These are phyloP conservation scores for Gracilaria gracilis DNA, from an alignment of 23 red algal genomes.

Conservation along the genomic window DNA sequence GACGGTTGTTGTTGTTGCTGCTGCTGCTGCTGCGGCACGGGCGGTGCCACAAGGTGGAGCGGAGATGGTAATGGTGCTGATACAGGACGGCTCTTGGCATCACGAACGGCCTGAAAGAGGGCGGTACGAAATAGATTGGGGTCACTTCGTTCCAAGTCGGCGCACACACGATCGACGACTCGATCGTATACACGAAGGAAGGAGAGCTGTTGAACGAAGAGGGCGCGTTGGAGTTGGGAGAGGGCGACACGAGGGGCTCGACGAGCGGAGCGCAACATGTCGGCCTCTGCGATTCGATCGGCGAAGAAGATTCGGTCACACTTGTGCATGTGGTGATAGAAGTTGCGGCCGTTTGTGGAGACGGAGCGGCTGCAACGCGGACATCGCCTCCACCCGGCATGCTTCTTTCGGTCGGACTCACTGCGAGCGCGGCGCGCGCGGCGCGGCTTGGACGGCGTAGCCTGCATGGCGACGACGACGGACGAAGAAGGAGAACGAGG, in stretches of 20 bases:
- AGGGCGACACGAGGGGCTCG: constrained; percentile 36
- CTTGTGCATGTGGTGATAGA: constrained; percentile 72
- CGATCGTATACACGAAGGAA: constrained; percentile 68
- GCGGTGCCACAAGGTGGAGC: background rate
- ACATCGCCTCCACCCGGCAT: constrained; percentile 68
- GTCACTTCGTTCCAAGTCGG: constrained; percentile 11
- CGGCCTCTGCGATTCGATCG: constrained; percentile 33
- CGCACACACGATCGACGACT: constrained; percentile 38
- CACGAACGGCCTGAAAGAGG: constrained; percentile 44
- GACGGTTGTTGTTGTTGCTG: background rate
- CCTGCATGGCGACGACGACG: background rate
- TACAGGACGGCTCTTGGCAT: constrained; percentile 18
- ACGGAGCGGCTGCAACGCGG: constrained; percentile 49
- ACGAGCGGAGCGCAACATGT: constrained; percentile 20
- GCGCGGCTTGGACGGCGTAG: background rate
- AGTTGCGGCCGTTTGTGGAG: constrained; percentile 77
- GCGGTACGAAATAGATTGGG: constrained; percentile 8
- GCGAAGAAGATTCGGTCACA: constrained; percentile 75
- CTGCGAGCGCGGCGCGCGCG: constrained; percentile 32
- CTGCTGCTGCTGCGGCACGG: background rate
- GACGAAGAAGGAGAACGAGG: background rate
- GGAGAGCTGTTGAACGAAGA: constrained; percentile 62
- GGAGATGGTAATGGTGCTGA: background rate
- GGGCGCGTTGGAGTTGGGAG: constrained; percentile 29
- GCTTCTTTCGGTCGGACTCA: constrained; percentile 66